phyloP scores from a whole-genome alignment of 1,284 basidiomycete species.

The Puccinia polysora region DNA sequence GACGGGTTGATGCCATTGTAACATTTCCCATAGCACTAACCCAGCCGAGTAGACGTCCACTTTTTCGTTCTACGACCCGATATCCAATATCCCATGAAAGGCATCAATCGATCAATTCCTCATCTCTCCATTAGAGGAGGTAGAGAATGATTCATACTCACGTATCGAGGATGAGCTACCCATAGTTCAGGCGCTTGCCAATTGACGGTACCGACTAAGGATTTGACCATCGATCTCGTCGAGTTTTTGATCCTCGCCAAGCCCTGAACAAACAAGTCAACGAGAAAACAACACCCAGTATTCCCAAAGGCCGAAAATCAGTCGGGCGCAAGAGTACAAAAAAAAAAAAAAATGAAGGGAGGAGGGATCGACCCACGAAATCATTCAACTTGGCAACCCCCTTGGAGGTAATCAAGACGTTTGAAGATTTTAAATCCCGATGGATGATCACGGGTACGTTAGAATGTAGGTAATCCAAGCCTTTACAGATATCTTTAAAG shows the following conservation, averaged over 20 bases:
- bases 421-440: conserved; percentile 89
- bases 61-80: conserved; percentile 99
- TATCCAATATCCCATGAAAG: too few relatives aligned
- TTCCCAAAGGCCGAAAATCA: not conserved
- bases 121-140: too few relatives aligned
- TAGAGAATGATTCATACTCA: not conserved
- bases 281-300: too few relatives aligned
- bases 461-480: conserved; percentile 88
- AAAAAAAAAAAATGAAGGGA: too few relatives aligned
- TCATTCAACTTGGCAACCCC: conserved; percentile 95
- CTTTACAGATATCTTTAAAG: conserved; percentile 89
- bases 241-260: conserved; percentile 93
- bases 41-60: conserved; percentile 98
- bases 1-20: conserved; percentile 78
- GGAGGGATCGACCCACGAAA: conserved; percentile 65
- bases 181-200: conserved; percentile 99
- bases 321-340: conserved; percentile 5
- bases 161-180: conserved; percentile 93
- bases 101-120: too few relatives aligned
- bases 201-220: conserved; percentile 94
- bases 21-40: conserved; percentile 97
- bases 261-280: conserved; percentile 29
- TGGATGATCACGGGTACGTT: conserved; percentile 82
- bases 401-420: conserved; percentile 88
- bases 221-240: conserved; percentile 92